Conservation (phyloP, 2,329 filamentous ascomycete species). For the Sarocladiaceae sp. region DNA sequence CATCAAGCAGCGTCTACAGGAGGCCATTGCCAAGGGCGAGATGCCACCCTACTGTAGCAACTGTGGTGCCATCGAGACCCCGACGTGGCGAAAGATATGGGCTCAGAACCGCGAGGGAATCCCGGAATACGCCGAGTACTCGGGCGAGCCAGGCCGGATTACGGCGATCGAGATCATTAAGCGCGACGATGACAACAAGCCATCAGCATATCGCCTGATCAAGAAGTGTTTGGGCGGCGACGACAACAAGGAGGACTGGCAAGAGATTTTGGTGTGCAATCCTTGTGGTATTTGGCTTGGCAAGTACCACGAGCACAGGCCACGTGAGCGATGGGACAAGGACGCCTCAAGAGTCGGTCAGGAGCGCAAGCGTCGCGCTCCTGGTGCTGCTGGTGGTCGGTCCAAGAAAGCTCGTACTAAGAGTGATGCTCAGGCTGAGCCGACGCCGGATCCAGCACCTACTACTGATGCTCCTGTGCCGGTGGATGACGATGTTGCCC, state of each 20-base stretch:
- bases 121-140: constrained; percentile 64
- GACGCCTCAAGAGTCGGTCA: constrained; percentile 46
- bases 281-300: constrained; percentile 93
- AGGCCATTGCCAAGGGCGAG: constrained; percentile 67
- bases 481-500: constrained; percentile 24
- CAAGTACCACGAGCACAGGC: constrained; percentile 80
- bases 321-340: constrained; percentile 75
- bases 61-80: constrained; percentile 91
- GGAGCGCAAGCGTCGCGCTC: constrained; percentile 41
- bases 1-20: constrained; percentile 53
- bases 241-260: constrained; percentile 62
- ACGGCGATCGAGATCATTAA: constrained; percentile 67
- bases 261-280: constrained; percentile 78
- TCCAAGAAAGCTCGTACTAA: constrained; percentile 44
- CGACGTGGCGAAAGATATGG: constrained; percentile 92
- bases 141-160: constrained; percentile 64
- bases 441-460: constrained; percentile 48
- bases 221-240: constrained; percentile 63
- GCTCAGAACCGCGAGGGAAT: constrained; percentile 66
- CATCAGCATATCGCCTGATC: constrained; percentile 64
- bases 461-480: constrained; percentile 48
- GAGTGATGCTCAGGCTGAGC: constrained; percentile 36
- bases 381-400: constrained; percentile 29
- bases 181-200: constrained; percentile 54
- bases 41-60: constrained; percentile 87